Evolutionary conservation across 192 early-diverging fungal species (phyloP).

Genomic region (Backusella circina): DNA sequence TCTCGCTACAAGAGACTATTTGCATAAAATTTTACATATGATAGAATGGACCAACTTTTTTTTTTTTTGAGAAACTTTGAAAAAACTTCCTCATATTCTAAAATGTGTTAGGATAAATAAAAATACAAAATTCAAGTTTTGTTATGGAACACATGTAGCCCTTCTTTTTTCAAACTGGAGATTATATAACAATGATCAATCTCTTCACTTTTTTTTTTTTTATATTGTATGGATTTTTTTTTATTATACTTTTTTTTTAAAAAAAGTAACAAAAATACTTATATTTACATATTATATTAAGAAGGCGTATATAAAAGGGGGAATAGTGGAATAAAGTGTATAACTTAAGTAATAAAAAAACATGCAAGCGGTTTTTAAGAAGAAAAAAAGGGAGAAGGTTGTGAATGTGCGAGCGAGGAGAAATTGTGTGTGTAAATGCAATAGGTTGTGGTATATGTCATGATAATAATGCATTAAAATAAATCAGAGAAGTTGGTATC

Average conservation of each 20-base stretch:
- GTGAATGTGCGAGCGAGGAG: conserved; percentile 1
- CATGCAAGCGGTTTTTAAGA: neutral
- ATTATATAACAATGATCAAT: neutral
- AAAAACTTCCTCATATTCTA: neutral
- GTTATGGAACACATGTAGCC: neutral
- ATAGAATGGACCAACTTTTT: no score
- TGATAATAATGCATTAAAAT: conserved; percentile 1
- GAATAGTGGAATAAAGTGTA: neutral
- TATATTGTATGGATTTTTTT: neutral
- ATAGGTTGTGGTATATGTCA: neutral
- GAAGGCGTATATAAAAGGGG: neutral
- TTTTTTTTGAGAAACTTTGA: neutral
- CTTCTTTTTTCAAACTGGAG: neutral
- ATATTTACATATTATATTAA: conserved; percentile 7
- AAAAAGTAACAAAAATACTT: neutral
- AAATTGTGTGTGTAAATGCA: neutral
- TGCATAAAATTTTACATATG: no score
- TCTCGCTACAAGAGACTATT: no score
- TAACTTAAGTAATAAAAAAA: neutral
- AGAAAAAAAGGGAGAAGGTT: neutral
- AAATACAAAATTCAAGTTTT: neutral
- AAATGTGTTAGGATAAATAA: neutral
- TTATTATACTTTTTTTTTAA: neutral
- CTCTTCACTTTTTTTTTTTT: neutral
- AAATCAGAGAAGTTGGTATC: neutral